These are phyloP conservation scores for Zygoascus sp. DNA, from an alignment of 1,139 yeast genomes.

Conservation along the genomic window DNA sequence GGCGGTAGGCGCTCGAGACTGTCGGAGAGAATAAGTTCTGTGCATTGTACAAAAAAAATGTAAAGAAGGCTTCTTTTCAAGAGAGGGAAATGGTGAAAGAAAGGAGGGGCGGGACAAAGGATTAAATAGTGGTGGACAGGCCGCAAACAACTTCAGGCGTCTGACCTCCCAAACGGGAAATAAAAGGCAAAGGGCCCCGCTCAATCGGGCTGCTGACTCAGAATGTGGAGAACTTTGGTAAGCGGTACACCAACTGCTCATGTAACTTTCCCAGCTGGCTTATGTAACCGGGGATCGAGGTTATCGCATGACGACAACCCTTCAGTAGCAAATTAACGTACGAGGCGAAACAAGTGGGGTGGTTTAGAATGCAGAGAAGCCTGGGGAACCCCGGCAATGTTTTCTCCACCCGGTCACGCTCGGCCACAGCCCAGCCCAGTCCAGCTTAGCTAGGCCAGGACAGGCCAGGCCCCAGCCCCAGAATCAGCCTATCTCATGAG, in stretches of 20 bases:
- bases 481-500: too few species aligned
- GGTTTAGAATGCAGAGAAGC: not conserved
- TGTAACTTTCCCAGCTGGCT: too few species aligned
- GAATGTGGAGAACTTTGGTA: not conserved
- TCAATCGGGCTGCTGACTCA: not conserved
- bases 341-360: conserved; percentile 1
- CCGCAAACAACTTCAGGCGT: conserved; percentile 9
- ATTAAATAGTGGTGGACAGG: conserved; percentile 8
- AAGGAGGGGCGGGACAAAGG: conserved; percentile 10
- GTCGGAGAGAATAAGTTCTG: conserved; percentile 96
- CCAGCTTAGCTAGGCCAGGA: too few species aligned
- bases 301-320: conserved; percentile 3
- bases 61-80: not conserved
- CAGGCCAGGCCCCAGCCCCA: too few species aligned
- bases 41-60: conserved; percentile 56
- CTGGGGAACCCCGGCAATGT: not conserved
- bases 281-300: too few species aligned
- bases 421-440: too few species aligned
- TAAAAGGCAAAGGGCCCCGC: conserved; percentile 8
- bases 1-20: conserved; percentile 94
- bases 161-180: conserved; percentile 9
- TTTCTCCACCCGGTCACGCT: not conserved
- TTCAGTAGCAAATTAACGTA: conserved; percentile 1
- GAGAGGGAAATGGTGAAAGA: conserved; percentile 2
- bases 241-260: conserved; percentile 1